Percentiles rank a stretch among this genome's conserved stretches.
Evolutionary conservation across 2,329 filamentous ascomycete genomes (phyloP).

Genomic region (Aspergillus vadensis): DNA sequence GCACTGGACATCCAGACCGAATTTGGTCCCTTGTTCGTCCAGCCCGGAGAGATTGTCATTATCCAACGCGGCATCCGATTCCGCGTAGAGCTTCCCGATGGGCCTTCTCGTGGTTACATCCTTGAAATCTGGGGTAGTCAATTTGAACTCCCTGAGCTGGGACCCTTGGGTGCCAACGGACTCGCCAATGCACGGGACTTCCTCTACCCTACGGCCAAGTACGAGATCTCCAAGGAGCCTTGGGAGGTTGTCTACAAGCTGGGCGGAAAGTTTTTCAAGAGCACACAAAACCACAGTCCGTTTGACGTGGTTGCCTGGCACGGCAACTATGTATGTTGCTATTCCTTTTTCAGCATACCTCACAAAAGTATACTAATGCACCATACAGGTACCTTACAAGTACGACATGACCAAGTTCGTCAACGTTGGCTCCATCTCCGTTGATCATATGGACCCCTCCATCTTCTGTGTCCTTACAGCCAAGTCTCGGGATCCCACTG

Average conservation of each 20-base stretch:
- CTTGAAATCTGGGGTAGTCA: slow-evolving; percentile 67
- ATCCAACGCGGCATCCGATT: slow-evolving; percentile 68
- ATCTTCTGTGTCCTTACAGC: slow-evolving; percentile 46
- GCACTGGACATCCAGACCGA: slow-evolving; percentile 69
- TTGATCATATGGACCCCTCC: slow-evolving; percentile 46
- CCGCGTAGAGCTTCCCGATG: slow-evolving; percentile 61
- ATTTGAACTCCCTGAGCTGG: slow-evolving; percentile 67
- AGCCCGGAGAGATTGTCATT: slow-evolving; percentile 68
- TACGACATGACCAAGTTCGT: slow-evolving; percentile 46
- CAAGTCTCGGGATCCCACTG: slow-evolving; percentile 38
- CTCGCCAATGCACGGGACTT: slow-evolving; percentile 69
- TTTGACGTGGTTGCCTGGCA: slow-evolving; percentile 75
- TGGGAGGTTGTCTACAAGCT: slow-evolving; percentile 66
- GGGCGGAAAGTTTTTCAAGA: slow-evolving; percentile 61
- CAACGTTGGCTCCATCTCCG: slow-evolving; percentile 43
- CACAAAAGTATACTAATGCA: not conserved
- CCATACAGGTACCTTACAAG: slow-evolving; percentile 41
- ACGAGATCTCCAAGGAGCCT: slow-evolving; percentile 57
- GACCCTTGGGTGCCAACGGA: slow-evolving; percentile 66
- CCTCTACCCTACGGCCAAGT: slow-evolving; percentile 60
- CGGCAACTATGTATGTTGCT: slow-evolving; percentile 57
- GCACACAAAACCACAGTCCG: slow-evolving; percentile 64
- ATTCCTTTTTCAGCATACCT: not conserved
- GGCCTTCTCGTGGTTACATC: slow-evolving; percentile 65
- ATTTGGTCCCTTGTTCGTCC: slow-evolving; percentile 64